phyloP scores from a whole-genome alignment of 768 basidiomycete species.

The Amanita subjunquillea region DNA sequence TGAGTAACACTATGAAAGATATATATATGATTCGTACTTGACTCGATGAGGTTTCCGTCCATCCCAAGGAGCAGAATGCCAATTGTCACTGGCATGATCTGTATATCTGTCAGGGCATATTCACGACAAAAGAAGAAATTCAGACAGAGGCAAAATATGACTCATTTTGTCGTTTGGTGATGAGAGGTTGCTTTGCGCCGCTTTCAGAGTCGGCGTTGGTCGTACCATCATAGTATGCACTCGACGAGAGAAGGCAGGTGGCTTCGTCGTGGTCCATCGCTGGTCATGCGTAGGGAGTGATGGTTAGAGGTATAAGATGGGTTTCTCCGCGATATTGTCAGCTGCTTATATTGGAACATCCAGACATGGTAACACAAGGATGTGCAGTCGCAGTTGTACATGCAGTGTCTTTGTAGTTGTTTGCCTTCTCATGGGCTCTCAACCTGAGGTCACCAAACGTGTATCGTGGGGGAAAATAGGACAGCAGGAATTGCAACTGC shows the following conservation, averaged over 20 bases:
- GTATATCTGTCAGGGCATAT: not conserved
- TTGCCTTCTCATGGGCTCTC: no score
- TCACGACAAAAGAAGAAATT: not conserved
- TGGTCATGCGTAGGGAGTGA: not conserved
- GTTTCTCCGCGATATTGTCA: no score
- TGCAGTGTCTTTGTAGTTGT: no score
- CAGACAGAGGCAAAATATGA: conserved; percentile 1
- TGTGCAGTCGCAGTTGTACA: no score
- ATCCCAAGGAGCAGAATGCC: conserved; percentile 38
- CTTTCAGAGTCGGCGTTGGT: not conserved
- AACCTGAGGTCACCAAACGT: no score
- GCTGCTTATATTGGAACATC: no score
- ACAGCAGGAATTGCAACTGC: no score
- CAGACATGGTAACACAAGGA: no score
- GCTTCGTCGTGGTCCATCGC: not conserved
- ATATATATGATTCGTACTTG: conserved; percentile 19
- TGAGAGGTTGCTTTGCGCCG: not conserved
- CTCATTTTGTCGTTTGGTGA: not conserved
- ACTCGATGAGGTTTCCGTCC: conserved; percentile 40
- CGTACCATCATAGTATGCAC: not conserved
- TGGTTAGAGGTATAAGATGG: no score
- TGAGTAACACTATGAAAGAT: not conserved
- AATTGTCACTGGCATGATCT: conserved; percentile 38
- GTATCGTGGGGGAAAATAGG: no score
- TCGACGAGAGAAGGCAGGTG: not conserved